Percentiles rank a stretch among this genome's conserved stretches.
Evolutionary conservation across 345 rosid species (phyloP).

Genomic region (Triadica sebifera): DNA sequence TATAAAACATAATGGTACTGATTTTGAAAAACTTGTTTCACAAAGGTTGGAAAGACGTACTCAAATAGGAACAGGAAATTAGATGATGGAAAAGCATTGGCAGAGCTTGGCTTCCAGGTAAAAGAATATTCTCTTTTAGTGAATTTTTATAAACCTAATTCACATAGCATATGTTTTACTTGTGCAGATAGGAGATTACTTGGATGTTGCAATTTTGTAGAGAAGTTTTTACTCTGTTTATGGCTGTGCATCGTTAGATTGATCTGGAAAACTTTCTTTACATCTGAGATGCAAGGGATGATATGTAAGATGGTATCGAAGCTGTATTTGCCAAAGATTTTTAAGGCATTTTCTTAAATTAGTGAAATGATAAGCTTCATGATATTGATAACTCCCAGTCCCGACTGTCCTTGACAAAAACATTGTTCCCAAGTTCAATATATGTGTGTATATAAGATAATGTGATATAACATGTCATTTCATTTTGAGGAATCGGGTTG

Average conservation of each 20-base stretch:
- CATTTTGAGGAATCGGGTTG: no score
- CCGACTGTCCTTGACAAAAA: no score
- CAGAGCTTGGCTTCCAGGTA: constrained; percentile 85
- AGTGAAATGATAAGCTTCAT: no score
- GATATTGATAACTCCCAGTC: no score
- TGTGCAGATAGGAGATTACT: constrained; percentile 84
- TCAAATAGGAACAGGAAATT: constrained; percentile 63
- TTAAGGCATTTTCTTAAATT: no score
- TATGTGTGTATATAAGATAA: no score
- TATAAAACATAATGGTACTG: constrained; percentile 11
- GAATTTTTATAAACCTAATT: neutral
- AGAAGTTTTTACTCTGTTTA: neutral
- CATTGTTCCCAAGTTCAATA: no score
- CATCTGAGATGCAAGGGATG: neutral
- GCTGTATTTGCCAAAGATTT: neutral
- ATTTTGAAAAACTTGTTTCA: constrained; percentile 17
- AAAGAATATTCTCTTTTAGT: neutral
- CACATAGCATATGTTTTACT: neutral
- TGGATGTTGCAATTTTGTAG: constrained; percentile 77
- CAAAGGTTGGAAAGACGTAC: constrained; percentile 74
- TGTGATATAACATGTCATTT: no score
- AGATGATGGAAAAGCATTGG: constrained; percentile 72
- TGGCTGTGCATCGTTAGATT: neutral
- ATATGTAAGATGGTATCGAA: neutral
- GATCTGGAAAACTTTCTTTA: neutral